Base-by-base conservation (phyloP, 108 stramenopile species). In the Epipyxis sp. region DNA sequence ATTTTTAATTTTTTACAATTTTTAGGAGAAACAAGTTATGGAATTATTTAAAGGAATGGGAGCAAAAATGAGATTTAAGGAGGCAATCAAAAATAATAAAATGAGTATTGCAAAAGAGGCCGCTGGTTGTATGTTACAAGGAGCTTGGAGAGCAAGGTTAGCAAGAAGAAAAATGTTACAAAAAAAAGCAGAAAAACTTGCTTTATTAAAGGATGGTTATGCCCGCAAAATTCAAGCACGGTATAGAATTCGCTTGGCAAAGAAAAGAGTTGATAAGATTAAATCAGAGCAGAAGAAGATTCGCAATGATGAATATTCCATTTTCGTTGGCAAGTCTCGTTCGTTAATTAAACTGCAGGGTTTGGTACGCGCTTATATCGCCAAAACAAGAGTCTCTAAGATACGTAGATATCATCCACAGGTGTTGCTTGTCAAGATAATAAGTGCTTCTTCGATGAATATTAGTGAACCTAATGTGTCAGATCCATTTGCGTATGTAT, bases 181-280 rank as follows among this genome's bases (percentile, higher is more conserved):
- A 3, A 74, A 39, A 42, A 39, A 42, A 10, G 71, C 71, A 32
- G n/a, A 74, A 37, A 74, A 74, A 42, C 13, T 43, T 6, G 3
- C 6, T 6, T 57, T 74, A 42, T 6, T 10, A 10, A 6, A 39
- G 6, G 71, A 74, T 3, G 71, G 13, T 29, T 74, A 74, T 74
- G 71, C 50, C 27, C 71, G 71, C 50, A 74, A 74, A 39, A 74
- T 74, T 54, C 71, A 74, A 39, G 13, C 10, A 10, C 44, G 71
- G 6, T 74, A 74, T 74, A 37, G 71, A 27, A 27, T 27, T 37
- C 71, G 71, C 20, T 57, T 74, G 50, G 71, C 71, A 27, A 39
- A 37, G 27, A 6, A 39, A 6, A 3, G 32, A 13, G 34, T 74
- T 37, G 71, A 6, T 29, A 10, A 3, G 16, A 54, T 74, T 34